Evolutionary conservation across 2,329 filamentous ascomycete genomes (phyloP).

Genomic region (Verticillium alfalfae): DNA sequence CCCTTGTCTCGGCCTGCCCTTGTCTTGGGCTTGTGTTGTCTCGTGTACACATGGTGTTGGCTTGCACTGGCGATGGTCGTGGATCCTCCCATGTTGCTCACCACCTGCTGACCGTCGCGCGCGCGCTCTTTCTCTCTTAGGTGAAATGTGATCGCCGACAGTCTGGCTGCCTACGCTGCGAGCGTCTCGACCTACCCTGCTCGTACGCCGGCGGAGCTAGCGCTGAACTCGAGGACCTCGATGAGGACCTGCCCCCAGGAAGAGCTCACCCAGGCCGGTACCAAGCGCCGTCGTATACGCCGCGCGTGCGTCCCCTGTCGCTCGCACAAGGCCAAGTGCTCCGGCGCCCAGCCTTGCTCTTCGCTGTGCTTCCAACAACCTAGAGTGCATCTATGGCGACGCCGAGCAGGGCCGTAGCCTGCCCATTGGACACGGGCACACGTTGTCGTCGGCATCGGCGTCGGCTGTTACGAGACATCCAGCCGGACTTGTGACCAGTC

Average conservation of each 20-base stretch:
- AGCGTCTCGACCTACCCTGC: neutral
- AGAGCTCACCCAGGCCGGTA: conserved; percentile 16
- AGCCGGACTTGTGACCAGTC: neutral
- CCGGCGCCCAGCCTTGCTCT: conserved; percentile 11
- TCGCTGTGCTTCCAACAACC: neutral
- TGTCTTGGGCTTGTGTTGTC: too few relatives aligned
- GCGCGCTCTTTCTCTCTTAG: neutral
- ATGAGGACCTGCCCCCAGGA: neutral
- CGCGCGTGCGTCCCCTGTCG: conserved; percentile 24
- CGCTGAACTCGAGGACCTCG: neutral
- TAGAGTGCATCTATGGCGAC: neutral
- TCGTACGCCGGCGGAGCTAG: neutral
- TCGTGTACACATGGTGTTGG: too few relatives aligned
- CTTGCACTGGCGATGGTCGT: too few relatives aligned
- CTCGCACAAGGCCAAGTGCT: conserved; percentile 25
- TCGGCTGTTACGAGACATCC: neutral
- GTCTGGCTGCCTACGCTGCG: neutral
- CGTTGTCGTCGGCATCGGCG: neutral
- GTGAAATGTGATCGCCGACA: neutral
- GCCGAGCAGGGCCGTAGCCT: neutral
- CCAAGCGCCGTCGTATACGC: conserved; percentile 13
- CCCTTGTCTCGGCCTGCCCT: too few relatives aligned
- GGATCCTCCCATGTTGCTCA: too few relatives aligned
- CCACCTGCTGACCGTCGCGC: too few relatives aligned
- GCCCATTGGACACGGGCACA: neutral